A percentile compares a stretch with the other conserved stretches of the same genome.
Evolutionary conservation across 345 rosid species (phyloP).

Genomic region (Streptanthus diversifolius): DNA sequence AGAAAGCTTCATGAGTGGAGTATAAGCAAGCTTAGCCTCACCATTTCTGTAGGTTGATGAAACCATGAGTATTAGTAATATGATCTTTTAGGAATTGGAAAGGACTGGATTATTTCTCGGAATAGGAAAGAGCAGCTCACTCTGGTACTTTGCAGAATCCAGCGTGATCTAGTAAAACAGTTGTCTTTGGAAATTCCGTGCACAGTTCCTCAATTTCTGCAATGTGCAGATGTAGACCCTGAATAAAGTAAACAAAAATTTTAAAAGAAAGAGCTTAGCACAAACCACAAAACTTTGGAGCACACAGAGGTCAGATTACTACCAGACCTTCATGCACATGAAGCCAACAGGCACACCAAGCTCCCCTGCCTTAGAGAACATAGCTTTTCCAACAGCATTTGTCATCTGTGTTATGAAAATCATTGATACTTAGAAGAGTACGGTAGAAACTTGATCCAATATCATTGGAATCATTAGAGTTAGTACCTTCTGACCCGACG

Average conservation of each 20-base stretch:
- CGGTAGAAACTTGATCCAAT: background rate
- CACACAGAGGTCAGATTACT: background rate
- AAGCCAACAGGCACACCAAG: constrained; percentile 88
- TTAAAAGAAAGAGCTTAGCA: background rate
- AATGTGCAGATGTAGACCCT: constrained; percentile 82
- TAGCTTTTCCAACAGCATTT: constrained; percentile 73
- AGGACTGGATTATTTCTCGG: constrained; percentile 4
- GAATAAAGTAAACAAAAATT: constrained; percentile 13
- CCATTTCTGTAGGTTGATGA: constrained; percentile 51
- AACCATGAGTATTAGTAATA: constrained; percentile 12
- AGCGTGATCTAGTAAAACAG: constrained; percentile 73
- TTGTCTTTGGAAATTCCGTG: constrained; percentile 70
- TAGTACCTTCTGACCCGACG: constrained; percentile 72
- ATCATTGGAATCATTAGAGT: constrained; percentile 7
- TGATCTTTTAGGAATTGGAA: background rate
- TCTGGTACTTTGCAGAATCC: constrained; percentile 87
- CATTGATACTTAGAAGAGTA: background rate
- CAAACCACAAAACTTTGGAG: background rate
- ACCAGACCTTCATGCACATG: constrained; percentile 88
- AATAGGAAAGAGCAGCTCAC: constrained; percentile 39
- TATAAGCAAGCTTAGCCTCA: constrained; percentile 53
- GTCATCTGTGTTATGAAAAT: constrained; percentile 57
- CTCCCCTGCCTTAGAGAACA: constrained; percentile 88
- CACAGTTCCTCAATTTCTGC: constrained; percentile 78
- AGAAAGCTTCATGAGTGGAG: constrained; percentile 69